Evolutionary conservation across 2,329 filamentous ascomycete species (phyloP), one percentile per base, ranked within the genome.

Genomic region (Aspergillus jensenii): DNA sequence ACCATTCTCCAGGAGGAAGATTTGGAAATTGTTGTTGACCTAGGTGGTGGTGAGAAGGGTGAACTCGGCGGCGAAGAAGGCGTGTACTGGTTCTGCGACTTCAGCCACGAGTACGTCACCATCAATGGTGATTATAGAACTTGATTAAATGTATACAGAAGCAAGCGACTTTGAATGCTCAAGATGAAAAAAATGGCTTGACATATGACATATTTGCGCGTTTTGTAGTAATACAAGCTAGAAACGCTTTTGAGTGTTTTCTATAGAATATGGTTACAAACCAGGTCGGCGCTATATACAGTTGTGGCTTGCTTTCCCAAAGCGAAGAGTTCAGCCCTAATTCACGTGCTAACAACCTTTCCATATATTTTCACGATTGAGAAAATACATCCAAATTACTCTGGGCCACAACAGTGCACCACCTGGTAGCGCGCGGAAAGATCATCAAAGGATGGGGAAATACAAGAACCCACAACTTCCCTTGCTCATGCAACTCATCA

Each of bases 121-220:
- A 88, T 88, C 66, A 88, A 88, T 69, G 86, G 84, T 39, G 86
- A 88, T 71, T 88, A 88, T 72, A 75, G 86, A 67, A 87, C 86
- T 33, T 87, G 27, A 53, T 35, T 11, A 9, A 33, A 33, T 56
- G 41, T 40, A 37, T 40, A 40, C n/a, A 15, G 25, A n/a, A 15
- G 12, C 2, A 45, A n/a, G 43, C 19, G 7, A 46, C 12, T 11
- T 27, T 46, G 6, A 4, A 8, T 39, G 19, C 33, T 21, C 15
- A 6, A 6, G 15, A 23, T 27, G 19, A 21, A 23, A 50, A 25
- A 19, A 15, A 8, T 21, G 15, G 35, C 9, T 25, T 45, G 27
- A 31, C n/a, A 47, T 39, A 21, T 17, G 14, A 2, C 19, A 40
- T 37, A 23, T n/a, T 39, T 14, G 27, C n/a, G 15, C 39, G 19